These are phyloP conservation scores for Lathyrus aphaca DNA, from an alignment of 306 rosid species.

Conservation along the genomic window DNA sequence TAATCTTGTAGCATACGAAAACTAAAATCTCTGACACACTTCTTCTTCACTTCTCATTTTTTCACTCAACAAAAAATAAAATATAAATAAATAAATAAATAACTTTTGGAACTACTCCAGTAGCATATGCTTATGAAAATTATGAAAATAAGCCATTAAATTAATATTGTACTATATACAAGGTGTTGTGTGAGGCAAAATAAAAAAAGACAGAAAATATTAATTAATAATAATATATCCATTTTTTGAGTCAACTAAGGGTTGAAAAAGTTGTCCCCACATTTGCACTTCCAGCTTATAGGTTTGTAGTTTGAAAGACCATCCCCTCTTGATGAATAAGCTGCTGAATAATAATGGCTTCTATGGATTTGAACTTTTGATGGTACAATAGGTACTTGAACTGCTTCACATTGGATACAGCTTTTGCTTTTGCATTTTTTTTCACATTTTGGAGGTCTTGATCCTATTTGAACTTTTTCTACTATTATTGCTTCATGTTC, in stretches of 20 bases:
- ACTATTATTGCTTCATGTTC: constrained; percentile 35
- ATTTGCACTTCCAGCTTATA: constrained; percentile 86
- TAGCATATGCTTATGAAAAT: constrained; percentile 19
- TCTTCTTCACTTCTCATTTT: not conserved
- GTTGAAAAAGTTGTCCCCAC: constrained; percentile 69
- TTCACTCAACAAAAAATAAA: constrained; percentile 10
- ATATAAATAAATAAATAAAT: not conserved
- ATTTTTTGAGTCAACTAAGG: constrained; percentile 48
- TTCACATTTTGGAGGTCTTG: constrained; percentile 77
- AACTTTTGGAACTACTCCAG: not conserved
- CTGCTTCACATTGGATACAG: constrained; percentile 78
- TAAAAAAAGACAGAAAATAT: not conserved
- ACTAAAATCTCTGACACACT: constrained; percentile 51
- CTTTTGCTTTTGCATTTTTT: constrained; percentile 47
- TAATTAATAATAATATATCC: not conserved
- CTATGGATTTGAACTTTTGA: constrained; percentile 44
- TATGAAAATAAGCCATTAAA: constrained; percentile 30
- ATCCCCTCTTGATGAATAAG: constrained; percentile 53
- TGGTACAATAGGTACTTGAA: constrained; percentile 66
- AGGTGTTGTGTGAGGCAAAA: constrained; percentile 5
- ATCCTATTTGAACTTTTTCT: constrained; percentile 56
- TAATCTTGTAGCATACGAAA: constrained; percentile 71
- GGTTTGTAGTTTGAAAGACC: constrained; percentile 80
- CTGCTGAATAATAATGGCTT: constrained; percentile 36
- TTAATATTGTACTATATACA: constrained; percentile 33